Base-by-base conservation (phyloP, 164 flowering plant genomes). In the Chimonanthus praecox region DNA sequence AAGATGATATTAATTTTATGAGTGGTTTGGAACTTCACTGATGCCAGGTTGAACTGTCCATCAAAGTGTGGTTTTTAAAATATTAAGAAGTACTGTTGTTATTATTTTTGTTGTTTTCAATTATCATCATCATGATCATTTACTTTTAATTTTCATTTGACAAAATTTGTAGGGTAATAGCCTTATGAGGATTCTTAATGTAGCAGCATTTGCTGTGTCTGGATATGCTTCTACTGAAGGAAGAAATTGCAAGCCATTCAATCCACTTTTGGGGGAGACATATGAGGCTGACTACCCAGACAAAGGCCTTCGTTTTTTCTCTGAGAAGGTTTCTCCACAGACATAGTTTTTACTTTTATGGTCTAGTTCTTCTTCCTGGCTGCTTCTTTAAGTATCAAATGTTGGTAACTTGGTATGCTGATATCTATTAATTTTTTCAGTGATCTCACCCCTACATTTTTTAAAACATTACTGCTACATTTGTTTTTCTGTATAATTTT, bases 201-300 rank as follows among this genome's bases (percentile, higher is more conserved):
- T 93, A 58, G 99, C 99, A 77, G 98, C 99, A 72, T 93, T 95
- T 90, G 99, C 98, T 76, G 91, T 92, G 16, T 95, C 98, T 76
- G 98, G 96, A 51, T 95, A 95, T 87, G 89, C 99, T 75, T 95
- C 92, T 72, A 95, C 97, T 16, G 99, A 93, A 76, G 97, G 97
- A 85, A 87, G 98, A 84, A 83, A 69, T 60, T 93, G 98, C 88
- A 95, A 95, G 71, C 99, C 99, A 18, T 91, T 95, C 71, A 94
- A 94, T 87, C 99, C 99, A 45, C 84, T 94, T 74, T 78, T 94
- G 67, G 98, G 98, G 71, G 98, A 94, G 83, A 94, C 98, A 58
- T 94, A 91, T 76, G 99, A 94, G 78, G 99, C 97, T 73, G 92
- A 91, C 74, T 95, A 80, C 76, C 98, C 97, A 21, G 99, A 95